Evolutionary conservation across 2,329 filamentous ascomycete genomes (phyloP).

Genomic region (Stemphylium beticola): DNA sequence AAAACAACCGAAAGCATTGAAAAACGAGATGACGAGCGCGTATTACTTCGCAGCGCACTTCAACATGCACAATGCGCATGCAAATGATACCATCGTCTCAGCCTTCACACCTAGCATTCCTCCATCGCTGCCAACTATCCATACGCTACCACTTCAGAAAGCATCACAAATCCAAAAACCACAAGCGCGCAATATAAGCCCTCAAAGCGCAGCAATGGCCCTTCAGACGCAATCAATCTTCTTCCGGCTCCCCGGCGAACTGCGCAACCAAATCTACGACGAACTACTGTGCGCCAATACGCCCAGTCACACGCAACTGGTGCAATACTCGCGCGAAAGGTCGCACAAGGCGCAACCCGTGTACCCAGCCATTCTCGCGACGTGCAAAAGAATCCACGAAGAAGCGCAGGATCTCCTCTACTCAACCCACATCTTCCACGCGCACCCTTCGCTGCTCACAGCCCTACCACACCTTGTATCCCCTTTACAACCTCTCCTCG

Average conservation of each 20-base stretch:
- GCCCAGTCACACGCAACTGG: slow-evolving; percentile 12
- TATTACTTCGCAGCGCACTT: slow-evolving; percentile 31
- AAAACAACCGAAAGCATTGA: neutral
- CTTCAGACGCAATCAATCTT: slow-evolving; percentile 31
- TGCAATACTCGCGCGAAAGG: neutral
- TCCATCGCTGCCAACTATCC: neutral
- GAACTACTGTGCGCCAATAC: slow-evolving; percentile 44
- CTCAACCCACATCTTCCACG: slow-evolving; percentile 57
- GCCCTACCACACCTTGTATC: slow-evolving; percentile 52
- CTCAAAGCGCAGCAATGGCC: slow-evolving; percentile 8
- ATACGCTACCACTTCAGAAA: slow-evolving; percentile 1
- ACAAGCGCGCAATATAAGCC: neutral
- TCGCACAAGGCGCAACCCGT: slow-evolving; percentile 29
- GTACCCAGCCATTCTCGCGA: slow-evolving; percentile 50
- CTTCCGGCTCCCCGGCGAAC: slow-evolving; percentile 63
- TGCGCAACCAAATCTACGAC: slow-evolving; percentile 64
- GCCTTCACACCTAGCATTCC: neutral
- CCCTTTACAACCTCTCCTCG: slow-evolving; percentile 46
- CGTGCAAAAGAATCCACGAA: slow-evolving; percentile 49
- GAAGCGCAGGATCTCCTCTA: slow-evolving; percentile 57
- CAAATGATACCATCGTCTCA: neutral
- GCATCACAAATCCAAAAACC: neutral
- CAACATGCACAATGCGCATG: slow-evolving; percentile 15
- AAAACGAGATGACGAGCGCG: slow-evolving; percentile 19
- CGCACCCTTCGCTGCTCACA: slow-evolving; percentile 56